Base-by-base conservation (phyloP, 2,329 filamentous ascomycete genomes). In the Aspergillus oerlinghausenensis region DNA sequence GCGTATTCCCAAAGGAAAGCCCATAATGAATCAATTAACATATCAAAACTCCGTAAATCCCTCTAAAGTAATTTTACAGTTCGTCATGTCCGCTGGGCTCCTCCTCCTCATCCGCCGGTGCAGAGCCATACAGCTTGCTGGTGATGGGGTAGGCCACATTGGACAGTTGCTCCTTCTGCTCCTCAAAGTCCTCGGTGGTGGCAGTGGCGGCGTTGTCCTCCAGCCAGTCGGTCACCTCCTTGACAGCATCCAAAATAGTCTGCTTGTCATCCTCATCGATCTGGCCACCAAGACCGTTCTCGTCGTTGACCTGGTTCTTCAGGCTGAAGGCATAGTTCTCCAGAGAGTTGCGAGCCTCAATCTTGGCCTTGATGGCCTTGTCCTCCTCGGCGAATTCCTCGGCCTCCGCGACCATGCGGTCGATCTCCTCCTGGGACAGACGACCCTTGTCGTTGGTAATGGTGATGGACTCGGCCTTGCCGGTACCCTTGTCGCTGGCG, bases 361-460 rank as follows among this genome's bases (percentile, higher is more conserved):
- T 96, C 81, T 92, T 92, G 82, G 94, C 90, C 75, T 92, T 91
- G 72, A 90, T 95, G 63, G 92, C 92, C 87, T 97, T 97, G 83
- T 99, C 94, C 81, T 97, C 94, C 78, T 99, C 94, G 73, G 94
- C 94, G 76, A 92, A 97, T 82, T 97, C 90, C 86, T 97, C 94
- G 60, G 94, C 94, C 80, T 99, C 94, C 67, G 88, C 87, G 63
- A 99, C 92, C 94, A 99, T 99, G 78, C 94, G 94, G 78, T 97
- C 93, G 69, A 99, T 99, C 79, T 99, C 94, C 68, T 99, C 94
- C 72, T 89, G 88, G 69, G 89, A 92, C 52, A 99, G 88, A 76
- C 94, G 93, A 67, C 94, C 94, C 88, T 97, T 97, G 82, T 99
- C 94, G 82, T 99, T 97, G 81, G 89, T 97, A 75, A 99, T 99